phyloP scores from a whole-genome alignment of 495 filamentous ascomycete genomes.

The Lasiosphaeria miniovina region DNA sequence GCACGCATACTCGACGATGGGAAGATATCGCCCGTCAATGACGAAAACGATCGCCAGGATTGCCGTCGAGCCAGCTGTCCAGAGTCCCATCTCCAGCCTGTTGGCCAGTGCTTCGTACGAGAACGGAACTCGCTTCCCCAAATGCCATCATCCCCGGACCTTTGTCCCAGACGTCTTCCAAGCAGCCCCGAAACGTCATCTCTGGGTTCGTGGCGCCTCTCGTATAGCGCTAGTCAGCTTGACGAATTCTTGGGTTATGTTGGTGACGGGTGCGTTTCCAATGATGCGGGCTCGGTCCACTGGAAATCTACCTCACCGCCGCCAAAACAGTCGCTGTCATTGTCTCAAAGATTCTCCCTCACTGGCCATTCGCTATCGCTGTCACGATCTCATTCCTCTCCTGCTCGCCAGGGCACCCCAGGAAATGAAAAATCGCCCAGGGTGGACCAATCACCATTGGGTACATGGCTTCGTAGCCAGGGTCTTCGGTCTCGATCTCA shows the following conservation, averaged over 20 bases:
- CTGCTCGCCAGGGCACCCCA: slow-evolving; percentile 17
- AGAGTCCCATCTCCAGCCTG: slow-evolving; percentile 8
- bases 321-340: background rate
- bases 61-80: slow-evolving; percentile 28
- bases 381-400: slow-evolving; percentile 18
- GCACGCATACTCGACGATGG: background rate
- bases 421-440: slow-evolving; percentile 11
- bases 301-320: slow-evolving; percentile 9
- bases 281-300: slow-evolving; percentile 7
- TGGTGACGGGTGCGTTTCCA: slow-evolving; percentile 12
- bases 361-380: slow-evolving; percentile 14
- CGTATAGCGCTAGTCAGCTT: slow-evolving; percentile 36
- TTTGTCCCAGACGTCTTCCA: slow-evolving; percentile 29
- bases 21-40: background rate
- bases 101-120: slow-evolving; percentile 11
- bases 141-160: slow-evolving; percentile 29
- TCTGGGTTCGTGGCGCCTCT: slow-evolving; percentile 38
- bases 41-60: slow-evolving; percentile 13
- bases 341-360: slow-evolving; percentile 1
- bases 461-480: slow-evolving; percentile 43
- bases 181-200: slow-evolving; percentile 33
- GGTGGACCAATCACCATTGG: slow-evolving; percentile 34
- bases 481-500: slow-evolving; percentile 30
- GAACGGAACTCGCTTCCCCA: slow-evolving; percentile 23
- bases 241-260: slow-evolving; percentile 18